Percentiles rank a stretch among this genome's conserved stretches.
phyloP scores from a whole-genome alignment of 2,329 filamentous ascomycete genomes.

The Colletotrichum musicola region DNA sequence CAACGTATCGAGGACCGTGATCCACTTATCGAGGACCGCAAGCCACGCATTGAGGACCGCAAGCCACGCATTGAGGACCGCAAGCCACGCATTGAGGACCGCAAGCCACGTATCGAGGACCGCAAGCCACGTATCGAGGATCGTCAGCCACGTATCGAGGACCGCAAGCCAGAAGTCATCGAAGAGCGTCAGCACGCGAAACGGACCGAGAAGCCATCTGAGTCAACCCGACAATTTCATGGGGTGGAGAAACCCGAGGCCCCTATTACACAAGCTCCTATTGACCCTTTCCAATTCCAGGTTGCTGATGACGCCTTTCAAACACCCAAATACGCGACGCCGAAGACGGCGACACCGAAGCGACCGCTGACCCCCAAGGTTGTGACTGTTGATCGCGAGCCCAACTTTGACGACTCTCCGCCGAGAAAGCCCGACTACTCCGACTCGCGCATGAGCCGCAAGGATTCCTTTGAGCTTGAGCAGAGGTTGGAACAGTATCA shows the following conservation, averaged over 20 bases:
- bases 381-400: constrained; percentile 67
- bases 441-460: constrained; percentile 59
- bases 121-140: too few species aligned
- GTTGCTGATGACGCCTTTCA: constrained; percentile 65
- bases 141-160: constrained; percentile 9
- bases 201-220: constrained; percentile 45
- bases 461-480: constrained; percentile 62
- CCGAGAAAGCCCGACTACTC: constrained; percentile 42
- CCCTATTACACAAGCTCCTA: constrained; percentile 46
- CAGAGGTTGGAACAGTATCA: constrained; percentile 47
- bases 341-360: constrained; percentile 50
- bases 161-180: constrained; percentile 35
- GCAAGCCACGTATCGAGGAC: too few species aligned
- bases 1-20: constrained; percentile 38
- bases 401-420: constrained; percentile 59
- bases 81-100: too few species aligned
- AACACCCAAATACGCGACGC: constrained; percentile 50
- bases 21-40: too few species aligned
- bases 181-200: constrained; percentile 41
- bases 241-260: constrained; percentile 38
- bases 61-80: too few species aligned
- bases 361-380: constrained; percentile 63
- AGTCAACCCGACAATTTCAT: constrained; percentile 31
- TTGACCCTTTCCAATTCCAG: constrained; percentile 72
- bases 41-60: too few species aligned